phyloP scores from a whole-genome alignment of 495 filamentous ascomycete species.

The Emericellopsis terricola region DNA sequence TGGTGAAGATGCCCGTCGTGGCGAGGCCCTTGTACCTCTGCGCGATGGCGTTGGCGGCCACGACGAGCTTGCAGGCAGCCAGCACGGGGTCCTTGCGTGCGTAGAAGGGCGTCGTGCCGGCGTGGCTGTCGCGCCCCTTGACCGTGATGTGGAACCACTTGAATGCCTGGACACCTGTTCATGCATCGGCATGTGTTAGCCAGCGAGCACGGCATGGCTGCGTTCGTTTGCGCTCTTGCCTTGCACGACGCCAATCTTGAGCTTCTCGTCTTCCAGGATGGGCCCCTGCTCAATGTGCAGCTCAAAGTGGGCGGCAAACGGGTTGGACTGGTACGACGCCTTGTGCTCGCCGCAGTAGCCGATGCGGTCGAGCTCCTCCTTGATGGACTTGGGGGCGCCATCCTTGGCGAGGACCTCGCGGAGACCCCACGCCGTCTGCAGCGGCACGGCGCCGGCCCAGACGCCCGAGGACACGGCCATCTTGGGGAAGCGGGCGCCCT shows the following conservation, averaged over 20 bases:
- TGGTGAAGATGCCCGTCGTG: slow-evolving; percentile 52
- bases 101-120: slow-evolving; percentile 52
- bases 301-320: slow-evolving; percentile 70
- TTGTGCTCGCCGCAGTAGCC: slow-evolving; percentile 44
- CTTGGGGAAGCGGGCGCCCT: slow-evolving; percentile 64
- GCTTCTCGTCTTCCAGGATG: slow-evolving; percentile 39
- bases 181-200: too few relatives aligned
- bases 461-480: slow-evolving; percentile 64
- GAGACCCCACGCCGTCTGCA: slow-evolving; percentile 42
- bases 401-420: slow-evolving; percentile 37
- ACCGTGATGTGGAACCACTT: slow-evolving; percentile 55
- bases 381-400: slow-evolving; percentile 39
- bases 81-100: slow-evolving; percentile 47
- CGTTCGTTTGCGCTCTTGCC: too few relatives aligned
- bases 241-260: slow-evolving; percentile 52
- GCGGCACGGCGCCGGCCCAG: slow-evolving; percentile 49
- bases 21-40: slow-evolving; percentile 37
- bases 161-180: slow-evolving; percentile 49
- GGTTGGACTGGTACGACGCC: slow-evolving; percentile 39
- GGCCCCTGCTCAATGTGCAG: slow-evolving; percentile 73
- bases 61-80: slow-evolving; percentile 48
- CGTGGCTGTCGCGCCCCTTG: slow-evolving; percentile 49
- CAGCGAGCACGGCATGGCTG: too few relatives aligned
- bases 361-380: slow-evolving; percentile 48
- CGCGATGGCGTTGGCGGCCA: slow-evolving; percentile 44